Evolutionary conservation across 23 red algal species (phyloP), one percentile per base, ranked within the genome.

Genomic region (Gracilaria vermiculophylla): DNA sequence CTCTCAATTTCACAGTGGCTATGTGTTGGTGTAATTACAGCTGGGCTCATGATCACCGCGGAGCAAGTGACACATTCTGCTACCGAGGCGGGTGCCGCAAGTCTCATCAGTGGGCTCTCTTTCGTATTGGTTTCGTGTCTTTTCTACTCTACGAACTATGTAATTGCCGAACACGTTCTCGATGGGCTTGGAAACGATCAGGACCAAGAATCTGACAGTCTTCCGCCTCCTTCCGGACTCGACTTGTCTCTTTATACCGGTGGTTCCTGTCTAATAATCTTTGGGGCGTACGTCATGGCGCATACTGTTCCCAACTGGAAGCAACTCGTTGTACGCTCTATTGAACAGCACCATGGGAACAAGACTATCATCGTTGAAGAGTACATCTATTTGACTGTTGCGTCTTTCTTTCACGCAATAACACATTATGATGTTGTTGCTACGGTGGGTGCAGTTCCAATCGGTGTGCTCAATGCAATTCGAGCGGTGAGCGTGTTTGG

Each of bases 121-220:
- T 93, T 93, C 58, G 90, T 93, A 10, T 69, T 93, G 15, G 90
- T 93, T 51, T 85, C 80, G 14, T 93, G 90, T 43, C 69, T 84
- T 21, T 93, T 93, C 52, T 93, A 93, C 55, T 79, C 80, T n/a
- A 85, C 90, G 16, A 95, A 95, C 82, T 95, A 89, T 82, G 93
- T 95, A 67, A 91, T 95, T 40, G 69, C 78, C 23, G 93, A 95
- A 85, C 86, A 95, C 37, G 42, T 95, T 78, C 61, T 95, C 10
- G 77, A 81, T 21, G 80, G 69, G 21, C 34, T 67, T 25, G 40
- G 57, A 27, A 40, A 52, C 1, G 73, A 80, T 37, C 47, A 43
- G n/a, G 83, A 76, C 12, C 70, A 91, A 51, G 87, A 80, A 19
- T 62, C 76, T 41, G 41, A 53, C n/a, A 73, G 36, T 32, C 83